phyloP scores from a whole-genome alignment of 768 basidiomycete genomes.

The Leccinum incarnatum region DNA sequence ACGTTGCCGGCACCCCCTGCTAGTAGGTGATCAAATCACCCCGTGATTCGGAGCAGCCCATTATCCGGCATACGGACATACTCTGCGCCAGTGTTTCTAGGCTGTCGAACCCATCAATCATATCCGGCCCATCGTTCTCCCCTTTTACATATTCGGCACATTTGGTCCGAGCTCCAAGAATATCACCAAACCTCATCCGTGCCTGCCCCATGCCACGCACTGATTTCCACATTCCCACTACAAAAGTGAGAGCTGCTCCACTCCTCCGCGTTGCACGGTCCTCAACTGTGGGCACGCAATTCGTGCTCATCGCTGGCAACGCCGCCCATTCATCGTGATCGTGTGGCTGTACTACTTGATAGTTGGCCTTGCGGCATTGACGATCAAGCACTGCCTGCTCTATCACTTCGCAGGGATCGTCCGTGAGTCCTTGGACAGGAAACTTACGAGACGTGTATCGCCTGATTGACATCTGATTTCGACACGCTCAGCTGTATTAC shows the following conservation, averaged over 20 bases:
- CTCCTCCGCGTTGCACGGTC: neutral
- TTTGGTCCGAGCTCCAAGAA: neutral
- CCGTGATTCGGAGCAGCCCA: neutral
- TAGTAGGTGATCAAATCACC: constrained; percentile 3
- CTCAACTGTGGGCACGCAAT: neutral
- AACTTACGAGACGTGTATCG: constrained; percentile 14
- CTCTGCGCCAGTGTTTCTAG: neutral
- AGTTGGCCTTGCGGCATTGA: constrained; percentile 11
- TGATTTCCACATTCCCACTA: neutral
- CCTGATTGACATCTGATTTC: neutral
- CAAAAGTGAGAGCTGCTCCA: neutral
- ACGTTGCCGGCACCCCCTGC: constrained; percentile 4
- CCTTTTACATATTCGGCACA: neutral
- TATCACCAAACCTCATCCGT: constrained; percentile 1
- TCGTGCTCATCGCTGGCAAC: neutral
- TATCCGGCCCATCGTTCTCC: constrained; percentile 3
- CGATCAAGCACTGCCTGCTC: constrained; percentile 10
- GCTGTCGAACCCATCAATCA: neutral
- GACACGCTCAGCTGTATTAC: neutral
- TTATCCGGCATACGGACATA: neutral
- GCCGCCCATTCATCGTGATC: neutral
- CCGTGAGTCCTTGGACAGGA: neutral
- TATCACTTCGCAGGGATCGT: constrained; percentile 12
- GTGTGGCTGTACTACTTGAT: neutral
- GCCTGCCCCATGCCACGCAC: constrained; percentile 13